Evolutionary conservation across 1,284 basidiomycete genomes (phyloP).

Genomic region (Lentinus polychrous): DNA sequence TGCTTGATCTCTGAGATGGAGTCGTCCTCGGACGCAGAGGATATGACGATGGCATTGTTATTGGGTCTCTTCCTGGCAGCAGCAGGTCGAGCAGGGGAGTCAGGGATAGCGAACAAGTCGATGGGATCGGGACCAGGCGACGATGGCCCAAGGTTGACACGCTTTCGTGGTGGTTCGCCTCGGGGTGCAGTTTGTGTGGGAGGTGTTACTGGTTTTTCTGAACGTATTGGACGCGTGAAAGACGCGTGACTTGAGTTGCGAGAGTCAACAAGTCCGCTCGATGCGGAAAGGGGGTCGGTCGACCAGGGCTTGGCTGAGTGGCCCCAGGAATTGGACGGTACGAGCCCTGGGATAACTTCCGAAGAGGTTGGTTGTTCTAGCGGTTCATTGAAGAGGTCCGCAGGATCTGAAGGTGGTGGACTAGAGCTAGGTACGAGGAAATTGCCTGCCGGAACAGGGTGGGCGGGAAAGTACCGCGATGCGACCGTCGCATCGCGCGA

Average conservation of each 20-base stretch:
- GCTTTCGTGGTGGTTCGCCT: constrained; percentile 64
- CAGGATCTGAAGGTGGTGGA: constrained; percentile 39
- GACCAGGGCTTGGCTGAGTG: constrained; percentile 26
- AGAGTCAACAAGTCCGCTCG: constrained; percentile 51
- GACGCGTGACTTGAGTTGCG: constrained; percentile 39
- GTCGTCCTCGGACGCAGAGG: constrained; percentile 53
- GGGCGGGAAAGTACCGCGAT: constrained; percentile 36
- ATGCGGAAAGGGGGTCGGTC: constrained; percentile 50
- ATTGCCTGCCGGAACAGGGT: constrained; percentile 36
- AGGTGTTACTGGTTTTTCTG: constrained; percentile 13
- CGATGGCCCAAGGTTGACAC: constrained; percentile 42
- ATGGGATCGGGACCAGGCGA: constrained; percentile 27
- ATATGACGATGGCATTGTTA: constrained; percentile 34
- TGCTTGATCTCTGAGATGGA: constrained; percentile 41
- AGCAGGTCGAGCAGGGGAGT: constrained; percentile 48
- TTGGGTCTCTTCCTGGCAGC: constrained; percentile 36
- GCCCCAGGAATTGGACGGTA: constrained; percentile 30
- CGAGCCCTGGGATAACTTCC: constrained; percentile 18
- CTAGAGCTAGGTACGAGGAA: constrained; percentile 73
- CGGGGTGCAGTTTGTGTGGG: constrained; percentile 34
- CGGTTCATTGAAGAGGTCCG: constrained; percentile 30
- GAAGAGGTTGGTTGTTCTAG: neutral
- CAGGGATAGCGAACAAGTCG: constrained; percentile 37
- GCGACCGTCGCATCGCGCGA: constrained; percentile 48
- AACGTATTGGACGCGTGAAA: constrained; percentile 33